Evolutionary conservation across 1,139 yeast species (phyloP).

Genomic region (Yamadazyma buinensis): DNA sequence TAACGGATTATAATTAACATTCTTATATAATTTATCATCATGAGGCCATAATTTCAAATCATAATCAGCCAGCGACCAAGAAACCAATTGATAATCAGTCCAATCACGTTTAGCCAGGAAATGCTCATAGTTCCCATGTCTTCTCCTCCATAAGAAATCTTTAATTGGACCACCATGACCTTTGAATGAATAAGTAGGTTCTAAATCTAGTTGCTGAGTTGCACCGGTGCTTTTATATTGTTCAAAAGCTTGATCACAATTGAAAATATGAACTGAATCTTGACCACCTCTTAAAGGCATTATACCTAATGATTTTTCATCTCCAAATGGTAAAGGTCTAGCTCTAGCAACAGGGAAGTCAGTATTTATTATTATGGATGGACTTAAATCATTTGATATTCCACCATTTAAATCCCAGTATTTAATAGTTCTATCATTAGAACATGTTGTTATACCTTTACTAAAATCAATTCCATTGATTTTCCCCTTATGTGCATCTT

Average conservation of each 20-base stretch:
- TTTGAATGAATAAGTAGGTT: conserved; percentile 59
- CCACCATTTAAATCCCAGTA: conserved; percentile 64
- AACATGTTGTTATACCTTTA: conserved; percentile 69
- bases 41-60: conserved; percentile 84
- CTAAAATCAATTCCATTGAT: conserved; percentile 88
- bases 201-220: conserved; percentile 25
- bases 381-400: conserved; percentile 20
- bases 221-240: conserved; percentile 22
- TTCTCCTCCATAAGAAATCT: conserved; percentile 82
- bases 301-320: conserved; percentile 69
- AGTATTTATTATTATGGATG: conserved; percentile 61
- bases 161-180: conserved; percentile 85
- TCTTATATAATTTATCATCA: conserved; percentile 53
- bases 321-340: conserved; percentile 83
- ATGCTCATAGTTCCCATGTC: conserved; percentile 36
- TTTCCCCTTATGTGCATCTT: conserved; percentile 71
- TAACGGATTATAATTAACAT: conserved; percentile 52
- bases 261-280: conserved; percentile 66
- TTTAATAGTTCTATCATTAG: conserved; percentile 84
- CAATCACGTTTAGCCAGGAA: conserved; percentile 51
- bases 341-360: conserved; percentile 89
- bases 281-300: conserved; percentile 90
- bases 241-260: conserved; percentile 48
- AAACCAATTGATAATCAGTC: conserved; percentile 81
- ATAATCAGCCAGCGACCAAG: conserved; percentile 85